Evolutionary conservation across 2,329 filamentous ascomycete species (phyloP).

Genomic region (Nothopassalora personata): DNA sequence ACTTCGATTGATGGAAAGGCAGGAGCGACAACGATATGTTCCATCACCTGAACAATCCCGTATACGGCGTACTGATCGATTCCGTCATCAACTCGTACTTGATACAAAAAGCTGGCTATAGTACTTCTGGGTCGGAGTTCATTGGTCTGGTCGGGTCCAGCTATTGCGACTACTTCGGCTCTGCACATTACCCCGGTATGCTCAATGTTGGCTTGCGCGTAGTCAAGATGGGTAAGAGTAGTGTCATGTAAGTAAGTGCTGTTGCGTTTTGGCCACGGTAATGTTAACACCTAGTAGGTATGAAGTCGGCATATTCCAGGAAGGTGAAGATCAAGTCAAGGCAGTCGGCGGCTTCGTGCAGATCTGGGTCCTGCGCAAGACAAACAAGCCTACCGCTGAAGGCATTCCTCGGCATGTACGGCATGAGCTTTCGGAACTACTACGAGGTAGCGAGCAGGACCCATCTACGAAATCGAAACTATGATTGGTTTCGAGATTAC

Average conservation of each 20-base stretch:
- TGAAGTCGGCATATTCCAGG: conserved; percentile 80
- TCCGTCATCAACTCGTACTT: conserved; percentile 86
- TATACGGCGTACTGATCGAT: conserved; percentile 53
- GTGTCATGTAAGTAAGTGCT: conserved; percentile 53
- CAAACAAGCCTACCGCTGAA: conserved; percentile 58
- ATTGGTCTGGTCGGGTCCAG: conserved; percentile 82
- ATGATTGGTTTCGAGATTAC: not conserved
- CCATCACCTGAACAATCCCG: conserved; percentile 60
- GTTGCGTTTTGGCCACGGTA: not conserved
- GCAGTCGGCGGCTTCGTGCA: conserved; percentile 41
- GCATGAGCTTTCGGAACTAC: conserved; percentile 34
- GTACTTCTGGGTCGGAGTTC: conserved; percentile 61
- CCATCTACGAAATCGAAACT: conserved; percentile 19
- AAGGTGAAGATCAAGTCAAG: conserved; percentile 65
- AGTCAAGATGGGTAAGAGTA: conserved; percentile 76
- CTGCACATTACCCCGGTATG: conserved; percentile 70
- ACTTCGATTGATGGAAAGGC: not conserved
- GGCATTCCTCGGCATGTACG: conserved; percentile 60
- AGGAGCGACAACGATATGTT: conserved; percentile 96
- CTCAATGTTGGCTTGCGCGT: conserved; percentile 78
- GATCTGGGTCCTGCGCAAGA: conserved; percentile 52
- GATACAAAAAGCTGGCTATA: conserved; percentile 72
- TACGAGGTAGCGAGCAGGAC: conserved; percentile 27
- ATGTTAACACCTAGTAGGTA: conserved; percentile 45
- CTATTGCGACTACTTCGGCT: conserved; percentile 75